Base-by-base conservation (phyloP, 306 rosid species). In the Malus asiatica region DNA sequence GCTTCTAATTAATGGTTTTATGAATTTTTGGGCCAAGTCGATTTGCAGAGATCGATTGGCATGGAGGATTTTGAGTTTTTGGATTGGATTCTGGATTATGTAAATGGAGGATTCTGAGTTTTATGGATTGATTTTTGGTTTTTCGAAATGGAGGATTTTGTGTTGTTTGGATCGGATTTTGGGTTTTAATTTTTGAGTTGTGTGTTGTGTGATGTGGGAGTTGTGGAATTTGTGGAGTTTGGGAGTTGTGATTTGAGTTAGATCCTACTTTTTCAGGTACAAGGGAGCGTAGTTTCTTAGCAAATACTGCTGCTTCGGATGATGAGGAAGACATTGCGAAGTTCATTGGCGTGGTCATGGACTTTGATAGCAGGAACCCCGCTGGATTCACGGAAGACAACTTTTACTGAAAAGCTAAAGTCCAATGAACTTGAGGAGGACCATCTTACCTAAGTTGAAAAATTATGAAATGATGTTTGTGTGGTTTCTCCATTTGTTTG, bases 371-470 rank as follows among this genome's bases (percentile, higher is more conserved):
- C 87, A 89, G 92, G 92, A 89, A 89, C 97, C 66, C 89, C 97
- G n/a, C 83, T 92, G 99, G 99, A 92, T 84, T 83, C 97, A 12
- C 92, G 96, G 97, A 92, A 92, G 89, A 92, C 97, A 25, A 95
- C 93, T 23, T 89, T 92, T 95, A 71, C 80, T 90, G 86, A 92
- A 73, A 96, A 90, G 86, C 83, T 92, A 81, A 90, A 96, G 78
- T 96, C 99, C 76, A 96, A 88, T 81, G 99, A 95, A 79, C 88
- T 89, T 14, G 99, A 95, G 91, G 98, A 96, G 68, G 96, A 92
- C 63, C 97, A 92, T 79, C 97, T 92, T 51, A 92, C 99, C 45
- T 92, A 62, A 90, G 62, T 78, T 25, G 22, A 44, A 66, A 77
- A 64, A 51, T 72, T 20, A 71, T 66, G 8, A 40, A 40, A 3